Evolutionary conservation across 2,329 filamentous ascomycete species (phyloP).

Genomic region (Claviceps digitariae): DNA sequence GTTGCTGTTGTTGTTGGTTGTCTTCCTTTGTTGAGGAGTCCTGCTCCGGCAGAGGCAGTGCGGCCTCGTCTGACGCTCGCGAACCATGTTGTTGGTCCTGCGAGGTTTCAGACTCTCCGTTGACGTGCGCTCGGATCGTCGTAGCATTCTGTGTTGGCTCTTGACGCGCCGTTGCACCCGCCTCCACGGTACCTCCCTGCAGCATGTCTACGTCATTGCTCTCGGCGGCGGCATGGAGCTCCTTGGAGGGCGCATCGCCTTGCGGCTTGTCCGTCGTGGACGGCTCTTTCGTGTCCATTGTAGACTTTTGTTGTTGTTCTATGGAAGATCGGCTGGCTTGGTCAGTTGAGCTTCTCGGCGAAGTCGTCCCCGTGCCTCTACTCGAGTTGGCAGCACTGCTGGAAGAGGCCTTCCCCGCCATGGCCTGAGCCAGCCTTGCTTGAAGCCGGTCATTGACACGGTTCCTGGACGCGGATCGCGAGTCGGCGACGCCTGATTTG

Average conservation of each 20-base stretch:
- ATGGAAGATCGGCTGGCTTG: constrained; percentile 14
- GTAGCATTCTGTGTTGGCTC: neutral
- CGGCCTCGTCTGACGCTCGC: neutral
- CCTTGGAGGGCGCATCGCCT: neutral
- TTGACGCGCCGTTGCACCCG: neutral
- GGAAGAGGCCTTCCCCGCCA: constrained; percentile 51
- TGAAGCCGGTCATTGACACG: constrained; percentile 71
- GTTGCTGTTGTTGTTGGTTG: neutral
- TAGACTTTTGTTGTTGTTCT: constrained; percentile 18
- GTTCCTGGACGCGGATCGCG: constrained; percentile 50
- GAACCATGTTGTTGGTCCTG: neutral
- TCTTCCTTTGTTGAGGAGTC: neutral
- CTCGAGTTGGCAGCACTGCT: constrained; percentile 23
- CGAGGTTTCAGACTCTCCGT: neutral
- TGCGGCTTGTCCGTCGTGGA: neutral
- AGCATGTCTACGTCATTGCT: neutral
- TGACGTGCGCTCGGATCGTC: neutral
- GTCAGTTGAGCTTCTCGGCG: constrained; percentile 25
- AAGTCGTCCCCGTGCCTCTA: constrained; percentile 20
- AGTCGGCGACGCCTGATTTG: constrained; percentile 24
- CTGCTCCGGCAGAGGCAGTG: neutral
- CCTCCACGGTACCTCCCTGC: neutral
- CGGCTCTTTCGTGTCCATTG: constrained; percentile 10
- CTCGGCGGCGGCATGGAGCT: neutral
- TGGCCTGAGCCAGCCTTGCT: constrained; percentile 75